phyloP scores from a whole-genome alignment of 148 eudicot genomes.

The Vaccinium corymbosum region DNA sequence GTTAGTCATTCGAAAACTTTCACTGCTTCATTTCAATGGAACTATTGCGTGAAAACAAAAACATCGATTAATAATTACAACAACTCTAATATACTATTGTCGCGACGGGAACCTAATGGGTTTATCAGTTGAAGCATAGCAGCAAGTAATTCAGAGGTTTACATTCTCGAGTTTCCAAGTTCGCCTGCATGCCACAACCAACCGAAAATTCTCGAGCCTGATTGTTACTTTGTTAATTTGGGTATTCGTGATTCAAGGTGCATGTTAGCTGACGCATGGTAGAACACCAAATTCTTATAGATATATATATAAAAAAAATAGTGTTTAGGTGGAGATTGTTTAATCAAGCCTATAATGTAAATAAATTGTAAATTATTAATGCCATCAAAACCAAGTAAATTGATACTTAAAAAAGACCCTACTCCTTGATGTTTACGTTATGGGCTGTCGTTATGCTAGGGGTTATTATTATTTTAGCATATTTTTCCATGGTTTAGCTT shows the following conservation, averaged over 20 bases:
- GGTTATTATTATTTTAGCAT: neutral
- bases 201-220: neutral
- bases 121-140: too few relatives aligned
- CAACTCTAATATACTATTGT: neutral
- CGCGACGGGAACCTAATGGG: too few relatives aligned
- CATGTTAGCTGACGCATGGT: too few relatives aligned
- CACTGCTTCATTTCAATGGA: neutral
- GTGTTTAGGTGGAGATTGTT: neutral
- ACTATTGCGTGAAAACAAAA: neutral
- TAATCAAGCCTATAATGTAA: neutral
- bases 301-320: neutral
- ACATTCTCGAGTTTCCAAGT: neutral
- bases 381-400: neutral
- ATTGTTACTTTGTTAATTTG: too few relatives aligned
- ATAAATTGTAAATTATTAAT: neutral
- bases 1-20: neutral
- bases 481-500: neutral
- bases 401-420: neutral
- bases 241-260: too few relatives aligned
- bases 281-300: too few relatives aligned
- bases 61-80: neutral
- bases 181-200: neutral
- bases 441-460: neutral
- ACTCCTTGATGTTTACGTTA: neutral
- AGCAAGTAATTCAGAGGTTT: too few relatives aligned